phyloP scores from a whole-genome alignment of 1,284 basidiomycete genomes.

The Rhodotorula mucilaginosa region DNA sequence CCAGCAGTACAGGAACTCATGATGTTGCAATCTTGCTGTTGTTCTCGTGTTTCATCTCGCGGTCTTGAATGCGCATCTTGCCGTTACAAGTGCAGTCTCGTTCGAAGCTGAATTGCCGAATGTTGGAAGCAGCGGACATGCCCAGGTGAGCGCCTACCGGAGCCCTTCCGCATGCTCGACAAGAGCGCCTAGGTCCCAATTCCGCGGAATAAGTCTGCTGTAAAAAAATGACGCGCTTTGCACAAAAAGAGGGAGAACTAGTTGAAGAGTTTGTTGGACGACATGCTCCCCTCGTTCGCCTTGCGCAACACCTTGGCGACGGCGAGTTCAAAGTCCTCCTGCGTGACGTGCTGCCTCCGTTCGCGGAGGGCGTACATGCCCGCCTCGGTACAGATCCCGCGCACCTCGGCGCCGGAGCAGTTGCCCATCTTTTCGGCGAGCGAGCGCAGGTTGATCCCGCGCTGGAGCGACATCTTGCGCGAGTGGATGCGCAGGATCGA shows the following conservation, averaged over 20 bases:
- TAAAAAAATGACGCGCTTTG: neutral
- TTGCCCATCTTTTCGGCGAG: conserved; percentile 96
- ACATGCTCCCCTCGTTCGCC: conserved; percentile 48
- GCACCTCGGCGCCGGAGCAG: conserved; percentile 94
- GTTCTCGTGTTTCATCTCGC: neutral
- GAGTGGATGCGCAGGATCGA: conserved; percentile 96
- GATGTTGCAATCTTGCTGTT: neutral
- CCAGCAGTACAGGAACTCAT: neutral
- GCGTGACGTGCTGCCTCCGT: conserved; percentile 91
- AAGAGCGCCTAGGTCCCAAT: too few species aligned
- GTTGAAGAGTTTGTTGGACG: conserved; percentile 51
- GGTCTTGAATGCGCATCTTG: neutral
- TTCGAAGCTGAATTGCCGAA: too few species aligned
- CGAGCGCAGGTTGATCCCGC: conserved; percentile 91
- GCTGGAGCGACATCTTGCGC: conserved; percentile 97
- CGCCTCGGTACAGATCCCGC: conserved; percentile 98
- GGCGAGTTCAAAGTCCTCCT: conserved; percentile 98
- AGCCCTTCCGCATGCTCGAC: too few species aligned
- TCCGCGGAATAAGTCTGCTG: neutral
- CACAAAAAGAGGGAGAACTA: conserved; percentile 28
- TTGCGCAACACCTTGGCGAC: conserved; percentile 72
- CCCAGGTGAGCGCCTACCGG: too few species aligned
- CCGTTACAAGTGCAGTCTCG: too few species aligned
- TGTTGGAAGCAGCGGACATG: too few species aligned
- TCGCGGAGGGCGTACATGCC: conserved; percentile 97